Evolutionary conservation across 306 rosid genomes (phyloP), one percentile per base, ranked within the genome.

Genomic region (Aeschynomene evenia): DNA sequence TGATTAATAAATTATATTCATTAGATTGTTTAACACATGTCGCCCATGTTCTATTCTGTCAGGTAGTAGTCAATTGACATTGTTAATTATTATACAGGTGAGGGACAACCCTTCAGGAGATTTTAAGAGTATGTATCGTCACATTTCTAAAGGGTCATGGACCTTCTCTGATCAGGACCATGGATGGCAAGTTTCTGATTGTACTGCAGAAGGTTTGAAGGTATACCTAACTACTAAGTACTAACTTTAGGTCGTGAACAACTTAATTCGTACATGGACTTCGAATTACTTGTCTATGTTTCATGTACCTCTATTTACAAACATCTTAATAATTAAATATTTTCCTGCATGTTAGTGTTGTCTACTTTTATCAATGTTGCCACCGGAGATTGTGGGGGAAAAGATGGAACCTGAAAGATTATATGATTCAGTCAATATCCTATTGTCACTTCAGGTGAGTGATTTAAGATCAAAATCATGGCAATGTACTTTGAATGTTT

Each of bases 101-200:
- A 83, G 75, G 20, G 86, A 83, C 13, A 84, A 91, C 34, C 87
- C 91, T 37, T 76, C 58, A 0, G 93, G 91, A 28, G 85, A 88
- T 62, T 89, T 89, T 51, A 76, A 71, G 52, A 72, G 77, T 20
- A 89, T 89, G 96, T 8, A 77, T 70, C 87, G 91, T 45, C 96
- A 91, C 73, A 91, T 82, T 52, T 91, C 93, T 9, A 91, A 88
- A 75, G 97, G 97, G 11, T 63, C 89, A 7, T 91, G 97, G 97
- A 83, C 96, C 23, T 88, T 88, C 65, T 91, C 97, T 7, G 91
- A 91, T 50, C 83, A 79, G 60, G 97, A 91, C 68, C 96, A 88
- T 14, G 97, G 96, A 73, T 91, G 96, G 97, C 93, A 88, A 76
- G 85, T 85, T 77, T 91, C 97, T 20, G 97, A 90, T 75, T 82